Base-by-base conservation (phyloP, 129 eudicot species). In the Helianthus tuberosus region DNA sequence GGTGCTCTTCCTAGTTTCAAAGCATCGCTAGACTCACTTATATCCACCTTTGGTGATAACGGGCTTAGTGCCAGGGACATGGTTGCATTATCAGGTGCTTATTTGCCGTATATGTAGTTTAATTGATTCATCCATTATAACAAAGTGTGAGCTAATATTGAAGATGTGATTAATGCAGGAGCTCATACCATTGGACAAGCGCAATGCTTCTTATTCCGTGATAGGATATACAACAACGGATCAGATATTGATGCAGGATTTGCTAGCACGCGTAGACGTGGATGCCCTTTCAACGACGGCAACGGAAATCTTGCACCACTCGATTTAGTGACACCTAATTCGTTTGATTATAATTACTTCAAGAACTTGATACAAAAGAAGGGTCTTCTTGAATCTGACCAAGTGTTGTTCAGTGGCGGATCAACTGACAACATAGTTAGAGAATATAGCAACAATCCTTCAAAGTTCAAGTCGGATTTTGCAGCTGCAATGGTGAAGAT, bases 381-480 rank as follows among this genome's bases (percentile, higher is more conserved):
- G 23, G 97, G 97, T 36, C 91, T 91, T 72, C 82, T 91, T 15
- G 94, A 91, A 51, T 86, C 97, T 0, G 97, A 91, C 64, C 97
- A 91, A 68, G 97, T 83, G 79, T 85, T 91, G 17, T 88, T 81
- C 49, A 91, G 88, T 27, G 82, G 85, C 27, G 96, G 91, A 44
- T 81, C 91, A 0, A 81, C 83, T 1, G 91, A 88, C 68, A 64
- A 46, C 10, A 68, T 85, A 57, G 89, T 85, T 70, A 59, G 66
- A 67, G 71, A 59, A 49, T 88, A 85, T 55, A 79, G 85, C 44
- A 64, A 27, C 16, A 80, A 78, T 74, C 70, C 66, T 44, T 71
- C 70, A 1, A 78, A 79, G 71, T 88, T 89, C 61, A 76, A 71
- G 54, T 66, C 74, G 0, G 89, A 90, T 75, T 90, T 88, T 63